Conservation (phyloP, 306 rosid genomes). For the Sicyos baderoa region DNA sequence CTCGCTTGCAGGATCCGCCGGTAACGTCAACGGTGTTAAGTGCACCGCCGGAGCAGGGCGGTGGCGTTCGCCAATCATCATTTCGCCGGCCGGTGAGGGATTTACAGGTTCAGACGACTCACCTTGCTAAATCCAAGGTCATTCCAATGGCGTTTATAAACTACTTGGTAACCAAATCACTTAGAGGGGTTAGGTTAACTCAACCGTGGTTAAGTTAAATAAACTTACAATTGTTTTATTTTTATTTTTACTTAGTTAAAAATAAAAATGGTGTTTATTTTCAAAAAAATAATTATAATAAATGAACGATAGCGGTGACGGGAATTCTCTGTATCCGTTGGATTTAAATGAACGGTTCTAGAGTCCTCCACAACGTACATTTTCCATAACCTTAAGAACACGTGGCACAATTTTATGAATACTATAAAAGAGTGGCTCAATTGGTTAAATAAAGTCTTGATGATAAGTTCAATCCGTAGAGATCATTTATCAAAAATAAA, state of each 20-base stretch:
- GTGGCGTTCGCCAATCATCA: constrained; percentile 77
- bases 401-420: not conserved
- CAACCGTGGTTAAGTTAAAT: not conserved
- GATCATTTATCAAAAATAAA: too few relatives aligned
- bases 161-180: constrained; percentile 3
- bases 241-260: constrained; percentile 7
- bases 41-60: constrained; percentile 56
- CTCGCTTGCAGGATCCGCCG: constrained; percentile 49
- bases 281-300: too few relatives aligned
- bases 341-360: constrained; percentile 12
- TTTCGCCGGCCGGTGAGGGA: constrained; percentile 12
- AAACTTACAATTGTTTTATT: not conserved
- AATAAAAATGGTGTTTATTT: not conserved
- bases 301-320: not conserved
- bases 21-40: constrained; percentile 54
- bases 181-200: not conserved
- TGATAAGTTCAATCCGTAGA: too few relatives aligned
- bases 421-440: too few relatives aligned
- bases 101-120: constrained; percentile 18
- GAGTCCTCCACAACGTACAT: constrained; percentile 4
- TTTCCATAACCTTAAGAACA: not conserved
- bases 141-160: constrained; percentile 12
- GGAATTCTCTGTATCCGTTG: constrained; percentile 9
- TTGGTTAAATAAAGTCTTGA: too few relatives aligned
- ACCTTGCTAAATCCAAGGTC: constrained; percentile 26